Conservation (phyloP, 345 rosid genomes). For the Gynandropsis gynandra region DNA sequence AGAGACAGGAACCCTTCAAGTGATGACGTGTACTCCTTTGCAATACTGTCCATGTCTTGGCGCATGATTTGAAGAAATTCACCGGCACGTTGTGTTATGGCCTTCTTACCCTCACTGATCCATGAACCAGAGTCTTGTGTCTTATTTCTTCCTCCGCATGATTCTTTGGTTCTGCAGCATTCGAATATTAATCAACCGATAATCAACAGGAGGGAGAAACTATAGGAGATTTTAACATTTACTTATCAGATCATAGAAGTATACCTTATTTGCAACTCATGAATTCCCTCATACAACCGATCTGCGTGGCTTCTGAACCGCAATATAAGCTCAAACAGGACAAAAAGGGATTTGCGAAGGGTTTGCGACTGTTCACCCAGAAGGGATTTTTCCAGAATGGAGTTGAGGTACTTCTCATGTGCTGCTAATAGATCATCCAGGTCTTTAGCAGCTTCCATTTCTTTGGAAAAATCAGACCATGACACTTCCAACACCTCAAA, state of each 20-base stretch:
- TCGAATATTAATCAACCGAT: background rate
- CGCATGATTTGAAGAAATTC: slow-evolving; percentile 81
- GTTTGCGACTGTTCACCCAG: slow-evolving; percentile 83
- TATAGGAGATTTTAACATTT: background rate
- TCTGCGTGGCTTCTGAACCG: slow-evolving; percentile 84
- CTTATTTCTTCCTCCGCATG: slow-evolving; percentile 46
- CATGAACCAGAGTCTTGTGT: slow-evolving; percentile 54
- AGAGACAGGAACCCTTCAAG: slow-evolving; percentile 76
- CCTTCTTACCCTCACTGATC: slow-evolving; percentile 79
- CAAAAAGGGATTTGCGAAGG: slow-evolving; percentile 70
- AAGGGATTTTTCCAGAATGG: slow-evolving; percentile 82
- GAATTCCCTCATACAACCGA: slow-evolving; percentile 79
- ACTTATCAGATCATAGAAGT: slow-evolving; percentile 6
- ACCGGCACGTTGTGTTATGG: slow-evolving; percentile 75
- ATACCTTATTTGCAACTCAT: slow-evolving; percentile 84
- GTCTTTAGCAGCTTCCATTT: slow-evolving; percentile 89
- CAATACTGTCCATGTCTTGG: slow-evolving; percentile 62
- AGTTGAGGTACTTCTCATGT: slow-evolving; percentile 83
- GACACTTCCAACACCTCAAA: slow-evolving; percentile 97
- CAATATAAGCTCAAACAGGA: slow-evolving; percentile 82
- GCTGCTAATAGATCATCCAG: slow-evolving; percentile 95
- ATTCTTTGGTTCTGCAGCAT: slow-evolving; percentile 44
- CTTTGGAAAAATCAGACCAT: slow-evolving; percentile 84
- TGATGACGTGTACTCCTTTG: slow-evolving; percentile 66
- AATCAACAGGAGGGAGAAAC: slow-evolving; percentile 7